These are phyloP conservation scores for Beauveria bassiana DNA, from an alignment of 2,329 filamentous ascomycete species.

Conservation along the genomic window DNA sequence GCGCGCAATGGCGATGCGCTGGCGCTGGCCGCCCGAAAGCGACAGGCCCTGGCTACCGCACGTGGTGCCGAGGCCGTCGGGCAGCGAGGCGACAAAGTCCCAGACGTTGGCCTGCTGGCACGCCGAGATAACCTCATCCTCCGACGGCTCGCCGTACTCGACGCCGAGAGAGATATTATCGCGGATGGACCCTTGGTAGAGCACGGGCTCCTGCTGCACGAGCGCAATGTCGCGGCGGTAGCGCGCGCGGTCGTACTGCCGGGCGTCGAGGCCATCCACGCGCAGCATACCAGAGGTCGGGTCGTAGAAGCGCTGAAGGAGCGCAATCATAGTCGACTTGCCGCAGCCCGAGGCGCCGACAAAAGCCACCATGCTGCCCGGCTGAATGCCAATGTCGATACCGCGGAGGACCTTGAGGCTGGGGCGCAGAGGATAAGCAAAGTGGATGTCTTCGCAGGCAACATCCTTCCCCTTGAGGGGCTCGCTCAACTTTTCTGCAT, in stretches of 20 bases:
- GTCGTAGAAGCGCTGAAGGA: conserved; percentile 39
- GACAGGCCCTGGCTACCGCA: conserved; percentile 62
- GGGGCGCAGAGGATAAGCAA: conserved; percentile 46
- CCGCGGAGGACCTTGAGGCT: conserved; percentile 28
- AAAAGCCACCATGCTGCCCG: conserved; percentile 44
- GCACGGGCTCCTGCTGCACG: conserved; percentile 33
- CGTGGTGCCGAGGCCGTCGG: conserved; percentile 52
- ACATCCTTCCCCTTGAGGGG: conserved; percentile 27
- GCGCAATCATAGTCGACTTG: conserved; percentile 51
- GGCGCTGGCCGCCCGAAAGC: conserved; percentile 65
- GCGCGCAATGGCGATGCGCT: conserved; percentile 65
- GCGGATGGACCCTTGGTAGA: conserved; percentile 44
- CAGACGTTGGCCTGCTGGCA: conserved; percentile 48
- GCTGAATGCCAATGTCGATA: conserved; percentile 32
- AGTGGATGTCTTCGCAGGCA: conserved; percentile 44
- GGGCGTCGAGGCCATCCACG: conserved; percentile 24
- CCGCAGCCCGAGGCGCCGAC: conserved; percentile 52
- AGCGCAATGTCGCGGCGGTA: conserved; percentile 30
- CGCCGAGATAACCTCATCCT: conserved; percentile 37
- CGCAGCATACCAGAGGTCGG: conserved; percentile 23
- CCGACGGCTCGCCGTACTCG: conserved; percentile 21
- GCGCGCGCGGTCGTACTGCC: conserved; percentile 20
- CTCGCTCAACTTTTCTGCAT: conserved; percentile 6
- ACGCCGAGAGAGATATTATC: conserved; percentile 48
- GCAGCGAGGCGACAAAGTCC: conserved; percentile 47